A percentile compares a stretch with the other conserved stretches of the same genome.
Evolutionary conservation across 2,329 filamentous ascomycete genomes (phyloP).

Genomic region (Neospermospora avenae): DNA sequence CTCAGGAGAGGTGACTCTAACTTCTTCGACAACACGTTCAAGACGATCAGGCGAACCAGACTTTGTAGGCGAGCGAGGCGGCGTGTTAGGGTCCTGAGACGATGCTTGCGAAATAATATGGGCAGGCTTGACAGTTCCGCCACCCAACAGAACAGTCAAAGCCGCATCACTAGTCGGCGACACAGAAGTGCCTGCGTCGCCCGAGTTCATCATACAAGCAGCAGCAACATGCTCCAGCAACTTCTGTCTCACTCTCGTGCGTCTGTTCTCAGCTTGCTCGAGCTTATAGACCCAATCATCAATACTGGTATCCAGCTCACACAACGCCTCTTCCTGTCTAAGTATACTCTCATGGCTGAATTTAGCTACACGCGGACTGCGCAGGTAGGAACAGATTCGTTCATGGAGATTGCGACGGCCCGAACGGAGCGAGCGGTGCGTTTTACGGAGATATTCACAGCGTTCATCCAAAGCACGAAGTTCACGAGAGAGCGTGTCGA

Average conservation of each 20-base stretch:
- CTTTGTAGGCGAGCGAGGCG: constrained; percentile 44
- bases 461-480: constrained; percentile 73
- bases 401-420: constrained; percentile 73
- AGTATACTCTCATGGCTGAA: constrained; percentile 74
- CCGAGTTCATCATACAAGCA: constrained; percentile 48
- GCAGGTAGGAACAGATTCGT: constrained; percentile 74
- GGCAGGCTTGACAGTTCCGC: not conserved
- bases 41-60: constrained; percentile 23
- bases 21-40: constrained; percentile 24
- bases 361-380: constrained; percentile 64
- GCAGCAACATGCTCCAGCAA: constrained; percentile 78
- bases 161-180: constrained; percentile 9
- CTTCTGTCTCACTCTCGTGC: constrained; percentile 73
- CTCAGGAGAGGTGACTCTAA: constrained; percentile 24
- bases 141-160: not conserved
- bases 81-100: constrained; percentile 22
- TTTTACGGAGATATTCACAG: constrained; percentile 73
- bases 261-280: constrained; percentile 76
- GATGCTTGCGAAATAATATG: not conserved
- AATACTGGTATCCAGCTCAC: constrained; percentile 72
- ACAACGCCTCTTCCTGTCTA: constrained; percentile 75
- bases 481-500: constrained; percentile 66
- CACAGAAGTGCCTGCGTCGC: constrained; percentile 18
- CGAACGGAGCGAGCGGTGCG: constrained; percentile 70
- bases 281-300: constrained; percentile 79